Conservation (phyloP, 73 alveolate species). For the Loxodes magnus region DNA sequence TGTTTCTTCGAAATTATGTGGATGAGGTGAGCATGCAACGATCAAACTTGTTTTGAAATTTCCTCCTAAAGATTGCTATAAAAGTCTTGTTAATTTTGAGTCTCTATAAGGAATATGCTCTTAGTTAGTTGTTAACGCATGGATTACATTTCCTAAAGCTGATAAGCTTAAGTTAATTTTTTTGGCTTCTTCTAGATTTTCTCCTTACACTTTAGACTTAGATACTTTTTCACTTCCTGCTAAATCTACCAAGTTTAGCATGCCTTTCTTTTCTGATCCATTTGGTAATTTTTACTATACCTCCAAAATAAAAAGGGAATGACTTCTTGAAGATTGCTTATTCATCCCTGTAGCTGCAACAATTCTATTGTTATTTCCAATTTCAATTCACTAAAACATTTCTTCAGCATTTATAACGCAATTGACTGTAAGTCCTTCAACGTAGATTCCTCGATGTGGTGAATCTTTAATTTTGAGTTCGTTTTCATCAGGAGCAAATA, state of each 20-base stretch:
- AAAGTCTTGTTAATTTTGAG: constrained; percentile 18
- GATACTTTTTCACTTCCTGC: constrained; percentile 76
- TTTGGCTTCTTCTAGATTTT: constrained; percentile 58
- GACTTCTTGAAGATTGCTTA: constrained; percentile 86
- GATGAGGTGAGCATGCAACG: too few relatives aligned
- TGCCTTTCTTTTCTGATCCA: constrained; percentile 43
- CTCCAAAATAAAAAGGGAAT: constrained; percentile 89
- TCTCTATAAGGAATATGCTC: constrained; percentile 74
- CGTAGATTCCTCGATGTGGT: constrained; percentile 88
- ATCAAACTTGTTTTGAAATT: too few relatives aligned
- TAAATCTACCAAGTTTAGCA: constrained; percentile 65
- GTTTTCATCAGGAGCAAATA: constrained; percentile 21
- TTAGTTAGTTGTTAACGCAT: constrained; percentile 49
- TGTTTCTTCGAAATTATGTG: too few relatives aligned
- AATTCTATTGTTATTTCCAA: constrained; percentile 75
- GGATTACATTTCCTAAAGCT: constrained; percentile 68
- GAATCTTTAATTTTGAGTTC: constrained; percentile 80
- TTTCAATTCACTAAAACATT: constrained; percentile 60
- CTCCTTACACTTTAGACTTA: constrained; percentile 57
- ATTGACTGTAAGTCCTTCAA: constrained; percentile 90
- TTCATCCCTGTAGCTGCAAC: constrained; percentile 88
- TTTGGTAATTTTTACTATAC: constrained; percentile 74
- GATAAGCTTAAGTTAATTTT: constrained; percentile 61
- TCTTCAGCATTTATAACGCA: constrained; percentile 86
- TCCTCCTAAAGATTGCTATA: constrained; percentile 7